Evolutionary conservation across 192 early-diverging fungal genomes (phyloP).

Genomic region (Phycomyces blakesleeanus): DNA sequence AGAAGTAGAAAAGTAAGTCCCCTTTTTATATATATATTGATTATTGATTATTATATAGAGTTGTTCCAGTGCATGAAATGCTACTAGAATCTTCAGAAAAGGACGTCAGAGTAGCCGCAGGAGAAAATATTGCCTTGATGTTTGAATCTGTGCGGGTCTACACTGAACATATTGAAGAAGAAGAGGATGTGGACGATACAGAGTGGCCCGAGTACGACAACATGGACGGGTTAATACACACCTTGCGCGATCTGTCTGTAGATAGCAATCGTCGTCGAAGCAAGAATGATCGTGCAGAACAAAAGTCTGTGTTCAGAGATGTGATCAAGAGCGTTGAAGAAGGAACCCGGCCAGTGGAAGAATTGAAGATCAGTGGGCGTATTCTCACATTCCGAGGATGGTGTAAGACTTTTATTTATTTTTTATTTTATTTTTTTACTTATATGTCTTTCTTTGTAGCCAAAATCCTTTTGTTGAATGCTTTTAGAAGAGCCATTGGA

Average conservation of each 20-base stretch:
- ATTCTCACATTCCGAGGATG: slow-evolving; percentile 54
- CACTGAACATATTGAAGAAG: slow-evolving; percentile 25
- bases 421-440: too few species aligned
- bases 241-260: slow-evolving; percentile 50
- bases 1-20: slow-evolving; percentile 34
- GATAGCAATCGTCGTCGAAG: slow-evolving; percentile 55
- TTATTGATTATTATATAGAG: not conserved
- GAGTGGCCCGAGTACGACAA: slow-evolving; percentile 48
- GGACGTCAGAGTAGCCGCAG: slow-evolving; percentile 63
- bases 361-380: slow-evolving; percentile 45
- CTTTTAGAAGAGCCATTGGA: slow-evolving; percentile 20
- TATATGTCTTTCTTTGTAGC: too few species aligned
- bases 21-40: not conserved
- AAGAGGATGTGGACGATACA: slow-evolving; percentile 40
- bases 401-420: slow-evolving; percentile 26
- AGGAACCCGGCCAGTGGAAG: slow-evolving; percentile 47
- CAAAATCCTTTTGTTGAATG: slow-evolving; percentile 16
- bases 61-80: slow-evolving; percentile 48
- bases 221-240: slow-evolving; percentile 53
- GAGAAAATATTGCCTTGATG: slow-evolving; percentile 72
- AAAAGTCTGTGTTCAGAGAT: slow-evolving; percentile 63
- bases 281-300: slow-evolving; percentile 52
- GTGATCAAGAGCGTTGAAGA: slow-evolving; percentile 59
- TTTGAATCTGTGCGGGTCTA: slow-evolving; percentile 50
- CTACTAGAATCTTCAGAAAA: slow-evolving; percentile 54